Evolutionary conservation across 2,329 filamentous ascomycete species (phyloP).

Genomic region (Aspergillus sp.): DNA sequence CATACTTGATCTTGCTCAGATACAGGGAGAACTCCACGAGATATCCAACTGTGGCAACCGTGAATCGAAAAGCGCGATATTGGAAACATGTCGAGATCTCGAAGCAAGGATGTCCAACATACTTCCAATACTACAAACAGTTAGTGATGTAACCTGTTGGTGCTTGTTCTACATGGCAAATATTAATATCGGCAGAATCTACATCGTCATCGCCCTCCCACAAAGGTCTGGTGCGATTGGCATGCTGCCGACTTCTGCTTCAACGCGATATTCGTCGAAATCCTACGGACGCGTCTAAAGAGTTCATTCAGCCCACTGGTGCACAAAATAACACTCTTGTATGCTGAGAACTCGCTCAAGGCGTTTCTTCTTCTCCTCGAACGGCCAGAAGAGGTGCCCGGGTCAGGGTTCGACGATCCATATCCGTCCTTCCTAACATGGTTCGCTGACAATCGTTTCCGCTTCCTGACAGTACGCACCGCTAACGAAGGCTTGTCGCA

Average conservation of each 20-base stretch:
- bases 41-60: not conserved
- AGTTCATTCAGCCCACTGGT: constrained; percentile 18
- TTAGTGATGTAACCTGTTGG: constrained; percentile 3
- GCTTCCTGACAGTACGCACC: not conserved
- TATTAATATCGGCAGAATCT: constrained; percentile 6
- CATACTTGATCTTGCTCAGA: constrained; percentile 13
- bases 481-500: not conserved
- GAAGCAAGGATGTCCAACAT: constrained; percentile 21
- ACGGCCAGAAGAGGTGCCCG: not conserved
- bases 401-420: constrained; percentile 12
- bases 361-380: constrained; percentile 17
- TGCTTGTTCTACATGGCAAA: not conserved
- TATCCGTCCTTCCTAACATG: constrained; percentile 20
- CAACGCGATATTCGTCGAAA: constrained; percentile 26
- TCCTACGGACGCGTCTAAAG: constrained; percentile 24
- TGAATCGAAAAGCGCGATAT: not conserved
- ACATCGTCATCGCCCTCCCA: constrained; percentile 8
- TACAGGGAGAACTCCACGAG: constrained; percentile 11
- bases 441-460: not conserved
- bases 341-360: constrained; percentile 17
- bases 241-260: constrained; percentile 24
- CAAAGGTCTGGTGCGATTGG: constrained; percentile 19
- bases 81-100: constrained; percentile 14
- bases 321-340: constrained; percentile 23
- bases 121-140: constrained; percentile 16